phyloP scores from a whole-genome alignment of 2,329 filamentous ascomycete genomes.

The Bipolaris bicolor region DNA sequence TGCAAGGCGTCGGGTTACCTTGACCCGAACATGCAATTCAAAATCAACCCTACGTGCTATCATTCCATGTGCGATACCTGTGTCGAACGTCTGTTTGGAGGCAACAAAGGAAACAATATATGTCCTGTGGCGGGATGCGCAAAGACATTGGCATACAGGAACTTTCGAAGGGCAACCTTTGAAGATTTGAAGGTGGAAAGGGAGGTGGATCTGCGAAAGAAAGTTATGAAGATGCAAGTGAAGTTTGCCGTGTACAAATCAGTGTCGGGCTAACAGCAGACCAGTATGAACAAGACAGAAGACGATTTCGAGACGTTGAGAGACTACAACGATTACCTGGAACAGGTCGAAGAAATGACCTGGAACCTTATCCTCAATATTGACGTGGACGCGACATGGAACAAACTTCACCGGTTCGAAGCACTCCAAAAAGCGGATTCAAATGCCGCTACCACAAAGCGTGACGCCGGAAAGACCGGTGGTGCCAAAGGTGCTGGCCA shows the following conservation, averaged over 20 bases:
- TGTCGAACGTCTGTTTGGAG: constrained; percentile 82
- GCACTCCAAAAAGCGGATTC: constrained; percentile 67
- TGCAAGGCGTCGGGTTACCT: constrained; percentile 98
- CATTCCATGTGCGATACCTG: constrained; percentile 98
- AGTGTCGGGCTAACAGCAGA: constrained; percentile 9
- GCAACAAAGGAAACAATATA: constrained; percentile 82
- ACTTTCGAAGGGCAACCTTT: constrained; percentile 89
- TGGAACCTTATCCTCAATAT: constrained; percentile 81
- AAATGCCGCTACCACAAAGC: constrained; percentile 54
- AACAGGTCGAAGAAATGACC: constrained; percentile 87
- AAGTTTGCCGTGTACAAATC: not conserved
- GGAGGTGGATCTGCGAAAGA: constrained; percentile 87
- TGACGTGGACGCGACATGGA: constrained; percentile 69
- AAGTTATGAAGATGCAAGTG: constrained; percentile 68
- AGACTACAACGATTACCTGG: constrained; percentile 92
- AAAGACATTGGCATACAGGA: constrained; percentile 81
- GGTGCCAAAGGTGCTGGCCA: constrained; percentile 60
- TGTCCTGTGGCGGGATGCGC: constrained; percentile 91
- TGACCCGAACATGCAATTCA: constrained; percentile 90
- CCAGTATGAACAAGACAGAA: constrained; percentile 83
- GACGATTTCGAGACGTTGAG: constrained; percentile 87
- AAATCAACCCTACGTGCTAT: constrained; percentile 98
- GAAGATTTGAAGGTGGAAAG: constrained; percentile 85
- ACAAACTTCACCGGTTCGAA: constrained; percentile 71
- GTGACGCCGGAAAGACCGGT: constrained; percentile 27